Base-by-base conservation (phyloP, 805 yeast species). In the Tetrapisispora namnaoensis region DNA sequence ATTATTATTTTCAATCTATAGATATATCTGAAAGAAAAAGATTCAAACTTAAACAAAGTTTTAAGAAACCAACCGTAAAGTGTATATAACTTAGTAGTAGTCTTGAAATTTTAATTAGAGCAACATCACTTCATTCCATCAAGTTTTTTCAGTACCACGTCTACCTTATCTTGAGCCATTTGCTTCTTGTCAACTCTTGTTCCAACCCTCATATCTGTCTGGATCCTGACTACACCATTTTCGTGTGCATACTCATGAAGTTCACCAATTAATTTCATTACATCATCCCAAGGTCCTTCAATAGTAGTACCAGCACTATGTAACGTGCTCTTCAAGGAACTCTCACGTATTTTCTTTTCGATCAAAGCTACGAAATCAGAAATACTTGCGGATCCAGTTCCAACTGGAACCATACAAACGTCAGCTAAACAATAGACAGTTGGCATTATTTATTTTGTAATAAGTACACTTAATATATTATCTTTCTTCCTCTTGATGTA, bases 281-380 rank as follows among this genome's bases (percentile, higher is more conserved):
- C 96, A 48, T 84, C 89, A 58, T 80, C 79, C 96, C 96, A 89
- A n/a, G 88, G 89, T 1, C 96, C 96, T 58, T 85, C 79, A 56
- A 84, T 80, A 1, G 96, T 87, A 7, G 96, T 88, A 3, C 96
- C 96, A 2, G 96, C 96, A 56, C 95, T 83, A 66, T 88, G 96
- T 51, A 88, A 70, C 1, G 86, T 79, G 53, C 83, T 79, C 45
- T 80, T 73, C 48, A 88, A 69, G 2, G 78, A 82, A 30, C 85
- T 77, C 22, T 72, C 72, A 50, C 83, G 72, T 24, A 88, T 80
- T 47, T 79, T 65, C 27, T 75, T 69, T 53, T 88, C 91, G 38
- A 84, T 80, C 43, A 76, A 72, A 8, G 95, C 80, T 40, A 88
- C 81, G 56, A 86, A 87, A 56, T 83, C 85, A 9, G 93, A 85